Conservation (phyloP, 306 rosid genomes). For the Rosa persica region DNA sequence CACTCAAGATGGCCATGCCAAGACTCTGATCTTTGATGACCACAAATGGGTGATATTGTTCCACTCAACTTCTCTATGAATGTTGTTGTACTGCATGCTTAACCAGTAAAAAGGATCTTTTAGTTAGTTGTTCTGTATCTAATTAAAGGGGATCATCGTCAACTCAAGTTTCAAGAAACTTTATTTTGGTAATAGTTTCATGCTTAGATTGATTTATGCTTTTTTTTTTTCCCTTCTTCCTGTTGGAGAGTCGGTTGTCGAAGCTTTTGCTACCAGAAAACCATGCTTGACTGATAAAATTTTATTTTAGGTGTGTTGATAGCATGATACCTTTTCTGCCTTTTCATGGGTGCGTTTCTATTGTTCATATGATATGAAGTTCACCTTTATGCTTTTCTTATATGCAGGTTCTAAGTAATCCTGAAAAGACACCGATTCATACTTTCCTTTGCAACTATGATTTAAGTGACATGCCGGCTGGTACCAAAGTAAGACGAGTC, state of each 20-base stretch:
- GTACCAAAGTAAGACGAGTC: slow-evolving; percentile 76
- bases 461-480: slow-evolving; percentile 93
- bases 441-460: slow-evolving; percentile 98
- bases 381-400: slow-evolving; percentile 17
- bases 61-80: background rate
- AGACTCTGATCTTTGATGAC: background rate
- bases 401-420: slow-evolving; percentile 94
- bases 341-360: background rate
- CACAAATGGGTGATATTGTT: background rate
- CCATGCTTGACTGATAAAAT: background rate
- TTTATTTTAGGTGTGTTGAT: background rate
- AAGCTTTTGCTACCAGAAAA: background rate
- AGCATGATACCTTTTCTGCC: background rate
- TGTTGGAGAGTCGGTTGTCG: background rate
- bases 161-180: background rate
- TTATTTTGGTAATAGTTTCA: background rate
- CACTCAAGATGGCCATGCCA: no score
- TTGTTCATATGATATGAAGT: slow-evolving; percentile 13
- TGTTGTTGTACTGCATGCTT: background rate
- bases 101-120: background rate
- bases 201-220: background rate
- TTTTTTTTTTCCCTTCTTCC: no score
- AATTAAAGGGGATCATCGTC: background rate
- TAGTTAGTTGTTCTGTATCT: background rate
- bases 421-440: slow-evolving; percentile 98